Percentiles rank a stretch among this genome's conserved stretches.
Conservation (phyloP, 1,284 basidiomycete genomes). For the Takashimella koratensis region DNA sequence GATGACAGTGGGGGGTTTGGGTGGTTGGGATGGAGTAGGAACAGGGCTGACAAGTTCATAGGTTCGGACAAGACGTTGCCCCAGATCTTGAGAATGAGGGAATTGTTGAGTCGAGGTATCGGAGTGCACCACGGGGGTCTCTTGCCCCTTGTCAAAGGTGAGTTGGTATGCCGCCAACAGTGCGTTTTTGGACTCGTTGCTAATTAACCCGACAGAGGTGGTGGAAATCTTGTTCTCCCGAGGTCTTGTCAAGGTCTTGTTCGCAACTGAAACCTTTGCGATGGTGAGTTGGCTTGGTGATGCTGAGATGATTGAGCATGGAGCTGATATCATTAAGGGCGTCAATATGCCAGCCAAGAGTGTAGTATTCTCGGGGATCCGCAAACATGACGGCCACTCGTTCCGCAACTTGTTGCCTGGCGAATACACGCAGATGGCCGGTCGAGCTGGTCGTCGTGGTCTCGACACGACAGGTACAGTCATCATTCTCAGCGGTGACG, state of each 20-base stretch:
- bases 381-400: conserved; percentile 91
- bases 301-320: not conserved
- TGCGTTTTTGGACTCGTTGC: too few relatives aligned
- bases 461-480: conserved; percentile 95
- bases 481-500: conserved; percentile 80
- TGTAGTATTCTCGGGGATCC: conserved; percentile 91
- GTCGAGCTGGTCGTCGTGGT: conserved; percentile 92
- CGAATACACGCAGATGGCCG: conserved; percentile 99
- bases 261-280: conserved; percentile 98
- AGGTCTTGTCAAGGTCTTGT: conserved; percentile 93
- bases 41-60: too few relatives aligned
- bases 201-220: conserved; percentile 61
- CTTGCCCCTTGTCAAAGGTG: conserved; percentile 91
- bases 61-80: conserved; percentile 90
- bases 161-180: conserved; percentile 15
- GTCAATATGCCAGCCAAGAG: conserved; percentile 99
- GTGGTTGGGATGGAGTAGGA: too few relatives aligned
- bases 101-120: conserved; percentile 85
- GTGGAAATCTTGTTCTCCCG: conserved; percentile 96
- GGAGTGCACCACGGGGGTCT: conserved; percentile 97
- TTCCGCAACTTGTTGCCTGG: conserved; percentile 81
- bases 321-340: conserved; percentile 56
- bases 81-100: conserved; percentile 88
- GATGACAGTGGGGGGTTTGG: not conserved
- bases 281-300: conserved; percentile 63